Percentiles rank a stretch among this genome's conserved stretches.
phyloP scores from a whole-genome alignment of 2,329 filamentous ascomycete genomes.

The Aspergillus fischeri region DNA sequence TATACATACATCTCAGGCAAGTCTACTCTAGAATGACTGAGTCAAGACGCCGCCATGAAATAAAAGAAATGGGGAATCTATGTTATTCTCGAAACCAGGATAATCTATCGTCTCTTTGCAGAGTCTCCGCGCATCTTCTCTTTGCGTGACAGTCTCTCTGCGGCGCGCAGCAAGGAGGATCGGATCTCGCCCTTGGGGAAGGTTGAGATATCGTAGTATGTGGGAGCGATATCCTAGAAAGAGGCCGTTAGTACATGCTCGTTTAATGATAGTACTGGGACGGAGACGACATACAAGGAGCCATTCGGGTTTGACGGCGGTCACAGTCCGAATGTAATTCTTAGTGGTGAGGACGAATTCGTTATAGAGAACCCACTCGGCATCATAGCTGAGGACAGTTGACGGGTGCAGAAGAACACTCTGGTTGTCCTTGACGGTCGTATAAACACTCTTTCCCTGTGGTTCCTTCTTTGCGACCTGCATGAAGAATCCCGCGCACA shows the following conservation, averaged over 20 bases:
- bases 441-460: constrained; percentile 77
- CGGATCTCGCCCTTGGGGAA: constrained; percentile 87
- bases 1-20: neutral
- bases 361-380: constrained; percentile 97
- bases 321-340: constrained; percentile 95
- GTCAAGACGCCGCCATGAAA: constrained; percentile 7
- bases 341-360: constrained; percentile 97
- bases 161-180: constrained; percentile 54
- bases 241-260: constrained; percentile 27
- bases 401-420: constrained; percentile 89
- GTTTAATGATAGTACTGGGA: neutral
- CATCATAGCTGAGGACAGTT: constrained; percentile 81
- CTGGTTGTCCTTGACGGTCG: constrained; percentile 95
- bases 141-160: constrained; percentile 53
- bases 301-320: constrained; percentile 90
- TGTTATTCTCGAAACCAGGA: constrained; percentile 7
- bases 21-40: constrained; percentile 2
- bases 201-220: constrained; percentile 79
- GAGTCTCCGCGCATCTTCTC: constrained; percentile 45
- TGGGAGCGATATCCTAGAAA: constrained; percentile 78
- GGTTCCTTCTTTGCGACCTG: constrained; percentile 93
- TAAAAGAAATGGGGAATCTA: constrained; percentile 10
- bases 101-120: constrained; percentile 28
- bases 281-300: constrained; percentile 63
- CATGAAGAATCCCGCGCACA: constrained; percentile 98